phyloP scores from a whole-genome alignment of 805 yeast species.

The Ogataea salicorniae region DNA sequence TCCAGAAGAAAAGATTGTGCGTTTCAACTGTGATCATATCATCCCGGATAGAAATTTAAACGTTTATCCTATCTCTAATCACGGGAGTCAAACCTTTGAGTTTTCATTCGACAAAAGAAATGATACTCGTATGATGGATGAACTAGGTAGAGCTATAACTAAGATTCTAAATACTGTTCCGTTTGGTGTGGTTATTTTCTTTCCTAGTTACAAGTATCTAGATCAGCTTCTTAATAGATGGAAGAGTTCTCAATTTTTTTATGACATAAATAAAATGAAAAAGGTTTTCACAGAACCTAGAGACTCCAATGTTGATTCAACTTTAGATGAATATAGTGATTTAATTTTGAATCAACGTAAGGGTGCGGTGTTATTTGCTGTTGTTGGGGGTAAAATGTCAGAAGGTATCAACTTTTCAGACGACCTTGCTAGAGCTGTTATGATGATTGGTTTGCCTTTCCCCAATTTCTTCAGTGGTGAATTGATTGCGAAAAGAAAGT shows the following conservation, averaged over 20 bases:
- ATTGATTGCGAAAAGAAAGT: conserved; percentile 62
- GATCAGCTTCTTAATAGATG: conserved; percentile 46
- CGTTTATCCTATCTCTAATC: conserved; percentile 46
- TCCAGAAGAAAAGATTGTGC: conserved; percentile 34
- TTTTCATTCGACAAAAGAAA: conserved; percentile 68
- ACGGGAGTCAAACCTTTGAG: conserved; percentile 36
- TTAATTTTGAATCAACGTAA: conserved; percentile 29
- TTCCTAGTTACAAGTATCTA: conserved; percentile 79
- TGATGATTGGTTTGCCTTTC: conserved; percentile 84
- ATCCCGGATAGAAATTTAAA: conserved; percentile 65
- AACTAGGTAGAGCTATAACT: conserved; percentile 46
- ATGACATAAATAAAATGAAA: conserved; percentile 36
- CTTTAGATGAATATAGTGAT: conserved; percentile 47
- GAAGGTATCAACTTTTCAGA: conserved; percentile 93
- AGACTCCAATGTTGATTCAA: conserved; percentile 37
- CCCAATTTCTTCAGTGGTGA: conserved; percentile 85
- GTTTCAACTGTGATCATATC: conserved; percentile 77
- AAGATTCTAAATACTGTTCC: conserved; percentile 47
- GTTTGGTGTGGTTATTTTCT: conserved; percentile 72
- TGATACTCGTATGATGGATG: conserved; percentile 37
- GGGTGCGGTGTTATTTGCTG: conserved; percentile 74
- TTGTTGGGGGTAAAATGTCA: conserved; percentile 88
- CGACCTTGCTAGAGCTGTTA: conserved; percentile 78
- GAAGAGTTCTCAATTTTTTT: conserved; percentile 37
- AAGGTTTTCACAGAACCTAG: conserved; percentile 53